Evolutionary conservation across 805 yeast species (phyloP), one percentile per base, ranked within the genome.

Genomic region (Starmerella potacharoeniae): DNA sequence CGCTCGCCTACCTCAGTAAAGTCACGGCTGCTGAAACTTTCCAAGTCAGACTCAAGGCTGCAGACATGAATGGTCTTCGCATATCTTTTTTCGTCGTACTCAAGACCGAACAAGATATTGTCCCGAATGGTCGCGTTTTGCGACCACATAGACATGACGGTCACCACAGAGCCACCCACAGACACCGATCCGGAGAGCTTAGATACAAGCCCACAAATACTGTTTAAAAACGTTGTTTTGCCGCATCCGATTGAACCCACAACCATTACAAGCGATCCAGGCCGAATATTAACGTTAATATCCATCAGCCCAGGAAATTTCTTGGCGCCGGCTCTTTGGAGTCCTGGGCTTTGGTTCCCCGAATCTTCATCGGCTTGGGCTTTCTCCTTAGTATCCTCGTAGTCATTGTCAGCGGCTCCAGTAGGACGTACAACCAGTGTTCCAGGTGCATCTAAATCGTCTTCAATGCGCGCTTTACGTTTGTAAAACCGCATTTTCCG

Each of bases 181-280:
- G 69, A 68, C 3, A 83, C 72, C 0, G 64, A 52, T 42, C 95
- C 95, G 0, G 62, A 44, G 0, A 68, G 69, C 60, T 77, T 77
- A 16, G 74, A 72, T 87, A 87, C 85, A 41, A 78, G 75, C 0
- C 95, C 95, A 8, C 85, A 74, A 51, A 87, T 69, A 0, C 95
- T 89, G 61, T 74, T 75, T 49, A 87, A 71, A 30, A 88, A 70
- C 0, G 93, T 84, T 0, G 90, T 73, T 65, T 87, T 87, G 55
- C 96, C 95, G 3, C 87, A 75, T 2, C 95, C 95, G 63, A 87
- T 84, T 1, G 82, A 69, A 14, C 96, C 96, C 0, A 91, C 84
- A 30, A 86, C 75, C 56, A 84, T 83, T 7, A 87, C 71, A 51
- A 89, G 79, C 64, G 86, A 95, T 28, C 86, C 85, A 55, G 77